These are phyloP conservation scores for Penicillium taxi DNA, from an alignment of 495 filamentous ascomycete genomes.

Conservation along the genomic window DNA sequence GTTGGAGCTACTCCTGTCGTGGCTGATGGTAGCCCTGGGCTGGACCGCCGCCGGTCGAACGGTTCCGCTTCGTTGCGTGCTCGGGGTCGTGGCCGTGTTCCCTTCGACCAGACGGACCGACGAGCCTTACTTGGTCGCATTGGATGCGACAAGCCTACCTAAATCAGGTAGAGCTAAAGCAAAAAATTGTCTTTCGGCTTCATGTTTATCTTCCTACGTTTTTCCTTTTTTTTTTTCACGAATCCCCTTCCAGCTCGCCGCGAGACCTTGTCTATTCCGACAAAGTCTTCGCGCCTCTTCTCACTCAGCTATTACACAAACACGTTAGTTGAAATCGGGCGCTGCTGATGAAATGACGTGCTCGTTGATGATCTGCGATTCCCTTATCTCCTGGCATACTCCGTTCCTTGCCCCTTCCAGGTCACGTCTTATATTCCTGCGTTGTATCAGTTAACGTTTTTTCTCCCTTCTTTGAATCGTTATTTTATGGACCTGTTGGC, in stretches of 20 bases:
- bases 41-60: conserved; percentile 42
- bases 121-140: conserved; percentile 67
- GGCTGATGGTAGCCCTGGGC: conserved; percentile 27
- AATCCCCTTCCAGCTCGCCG: too few species aligned
- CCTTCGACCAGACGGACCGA: conserved; percentile 60
- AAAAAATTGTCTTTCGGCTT: conserved; percentile 12
- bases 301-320: too few species aligned
- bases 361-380: conserved; percentile 16
- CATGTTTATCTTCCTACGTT: conserved; percentile 7
- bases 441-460: conserved; percentile 4
- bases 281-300: neutral
- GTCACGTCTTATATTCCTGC: conserved; percentile 22
- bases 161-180: conserved; percentile 4
- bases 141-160: conserved; percentile 60
- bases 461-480: conserved; percentile 3
- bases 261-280: neutral
- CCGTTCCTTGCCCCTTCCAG: conserved; percentile 4
- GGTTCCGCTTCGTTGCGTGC: conserved; percentile 26
- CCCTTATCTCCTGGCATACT: conserved; percentile 3
- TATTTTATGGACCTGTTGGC: conserved; percentile 5
- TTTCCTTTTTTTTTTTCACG: neutral
- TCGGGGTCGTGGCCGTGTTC: conserved; percentile 41
- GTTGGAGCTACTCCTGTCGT: conserved; percentile 15
- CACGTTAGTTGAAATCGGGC: too few species aligned
- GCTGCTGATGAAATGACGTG: conserved; percentile 12